Conservation (phyloP, 352 stramenopile species). For the Nothophytophthora sp. region DNA sequence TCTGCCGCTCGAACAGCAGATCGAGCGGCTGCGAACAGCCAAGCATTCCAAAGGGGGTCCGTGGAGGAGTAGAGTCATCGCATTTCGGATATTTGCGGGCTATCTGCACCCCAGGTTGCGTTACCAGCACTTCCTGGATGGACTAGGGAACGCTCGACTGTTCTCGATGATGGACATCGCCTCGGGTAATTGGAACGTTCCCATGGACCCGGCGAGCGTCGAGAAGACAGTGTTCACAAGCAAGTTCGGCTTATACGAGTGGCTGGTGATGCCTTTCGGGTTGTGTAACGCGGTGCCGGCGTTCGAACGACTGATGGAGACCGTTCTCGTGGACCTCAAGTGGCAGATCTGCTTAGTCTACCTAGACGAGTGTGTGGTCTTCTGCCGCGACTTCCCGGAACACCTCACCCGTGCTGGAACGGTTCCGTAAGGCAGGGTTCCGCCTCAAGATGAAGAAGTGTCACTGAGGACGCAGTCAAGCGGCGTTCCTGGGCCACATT, state of each 20-base stretch:
- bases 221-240: neutral
- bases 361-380: too few species aligned
- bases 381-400: neutral
- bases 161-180: too few species aligned
- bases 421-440: neutral
- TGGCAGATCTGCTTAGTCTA: too few species aligned
- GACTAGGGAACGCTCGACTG: neutral
- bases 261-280: neutral
- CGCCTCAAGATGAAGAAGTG: neutral
- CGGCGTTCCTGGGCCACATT: neutral
- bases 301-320: too few species aligned
- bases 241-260: neutral
- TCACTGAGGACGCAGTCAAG: neutral
- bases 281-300: too few species aligned
- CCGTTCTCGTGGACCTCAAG: too few species aligned
- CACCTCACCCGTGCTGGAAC: neutral
- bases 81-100: neutral
- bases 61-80: neutral
- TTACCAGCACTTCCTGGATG: neutral
- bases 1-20: neutral
- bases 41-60: neutral
- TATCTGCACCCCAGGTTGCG: neutral
- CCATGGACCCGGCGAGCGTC: neutral
- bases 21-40: neutral
- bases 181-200: neutral